Base-by-base conservation (phyloP, 1,284 basidiomycete genomes). In the Cryptococcus sp. region DNA sequence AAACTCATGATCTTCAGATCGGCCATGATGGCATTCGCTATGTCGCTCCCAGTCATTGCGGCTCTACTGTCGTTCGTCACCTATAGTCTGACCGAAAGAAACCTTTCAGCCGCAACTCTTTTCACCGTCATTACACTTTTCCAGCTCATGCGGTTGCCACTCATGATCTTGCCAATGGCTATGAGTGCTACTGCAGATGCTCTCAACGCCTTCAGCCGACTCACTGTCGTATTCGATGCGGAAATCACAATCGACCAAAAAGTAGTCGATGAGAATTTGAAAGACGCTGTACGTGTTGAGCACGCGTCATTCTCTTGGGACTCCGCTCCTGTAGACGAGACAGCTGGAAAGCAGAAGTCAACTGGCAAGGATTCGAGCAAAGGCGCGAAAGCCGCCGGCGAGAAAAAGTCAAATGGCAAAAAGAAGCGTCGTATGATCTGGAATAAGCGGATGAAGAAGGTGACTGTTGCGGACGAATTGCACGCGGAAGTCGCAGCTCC, bases 121-220 rank as follows among this genome's bases (percentile, higher is more conserved):
- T 95, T 95, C 75, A 83, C 92, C 34, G 89, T 89, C 16, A 80
- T 96, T 46, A 86, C 88, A 0, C 80, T 94, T 19, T 95, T 95
- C 83, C 87, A 78, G 59, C 66, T 79, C 45, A 75, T 75, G 62
- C 59, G 78, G 34, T 72, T 80, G 64, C 74, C 76, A 41, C 64
- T 80, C 8, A 77, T 78, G 70, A 72, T 77, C 60, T 67, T 68
- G 86, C 90, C 91, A 5, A 79, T 91, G 69, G 84, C 89, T 0
- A 82, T 93, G 50, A 86, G 86, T 58, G 78, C 90, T 15, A 86
- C 87, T 48, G 85, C 88, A 5, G 93, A 94, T 64, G 91, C 91
- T 1, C 74, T 81, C 50, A 91, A 88, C 66, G 91, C 90, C 11
- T 79, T 85, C n/a, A 76, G 79, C 13, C 87, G 90, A 57, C 80